phyloP scores from a whole-genome alignment of 2,329 filamentous ascomycete genomes.

The Albifimbria verrucaria region DNA sequence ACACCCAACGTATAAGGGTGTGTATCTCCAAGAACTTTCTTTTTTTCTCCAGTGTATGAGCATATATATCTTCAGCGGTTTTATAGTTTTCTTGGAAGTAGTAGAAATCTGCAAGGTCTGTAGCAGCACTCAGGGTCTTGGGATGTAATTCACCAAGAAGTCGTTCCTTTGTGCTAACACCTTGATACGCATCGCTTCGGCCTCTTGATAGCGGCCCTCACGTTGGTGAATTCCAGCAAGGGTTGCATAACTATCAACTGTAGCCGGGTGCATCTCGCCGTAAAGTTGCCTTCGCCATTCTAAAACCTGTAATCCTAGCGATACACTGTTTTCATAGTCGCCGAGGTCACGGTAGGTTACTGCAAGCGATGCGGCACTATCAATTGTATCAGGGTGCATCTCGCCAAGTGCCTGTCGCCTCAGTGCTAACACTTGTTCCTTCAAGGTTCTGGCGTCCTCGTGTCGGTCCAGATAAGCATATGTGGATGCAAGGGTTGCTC shows the following conservation, averaged over 20 bases:
- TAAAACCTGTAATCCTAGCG: neutral
- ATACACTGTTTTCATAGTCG: neutral
- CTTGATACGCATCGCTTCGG: neutral
- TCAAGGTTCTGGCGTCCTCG: neutral
- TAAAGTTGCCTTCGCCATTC: neutral
- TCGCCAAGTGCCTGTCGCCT: neutral
- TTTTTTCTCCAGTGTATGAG: neutral
- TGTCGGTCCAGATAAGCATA: neutral
- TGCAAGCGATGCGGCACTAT: neutral
- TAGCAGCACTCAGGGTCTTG: neutral
- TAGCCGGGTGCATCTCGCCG: neutral
- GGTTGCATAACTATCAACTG: neutral
- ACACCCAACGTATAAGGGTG: neutral
- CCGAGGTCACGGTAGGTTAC: neutral
- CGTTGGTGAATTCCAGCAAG: neutral
- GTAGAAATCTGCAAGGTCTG: neutral
- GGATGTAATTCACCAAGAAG: neutral
- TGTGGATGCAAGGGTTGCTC: neutral
- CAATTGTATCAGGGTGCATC: neutral
- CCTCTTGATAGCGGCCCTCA: neutral
- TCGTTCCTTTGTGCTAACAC: neutral
- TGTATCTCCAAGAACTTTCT: neutral
- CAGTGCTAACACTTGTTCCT: neutral
- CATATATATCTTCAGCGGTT: neutral
- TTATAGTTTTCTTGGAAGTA: neutral